phyloP scores from a whole-genome alignment of 192 early-diverging fungal species.

The Rhizoclosmatium globosum region DNA sequence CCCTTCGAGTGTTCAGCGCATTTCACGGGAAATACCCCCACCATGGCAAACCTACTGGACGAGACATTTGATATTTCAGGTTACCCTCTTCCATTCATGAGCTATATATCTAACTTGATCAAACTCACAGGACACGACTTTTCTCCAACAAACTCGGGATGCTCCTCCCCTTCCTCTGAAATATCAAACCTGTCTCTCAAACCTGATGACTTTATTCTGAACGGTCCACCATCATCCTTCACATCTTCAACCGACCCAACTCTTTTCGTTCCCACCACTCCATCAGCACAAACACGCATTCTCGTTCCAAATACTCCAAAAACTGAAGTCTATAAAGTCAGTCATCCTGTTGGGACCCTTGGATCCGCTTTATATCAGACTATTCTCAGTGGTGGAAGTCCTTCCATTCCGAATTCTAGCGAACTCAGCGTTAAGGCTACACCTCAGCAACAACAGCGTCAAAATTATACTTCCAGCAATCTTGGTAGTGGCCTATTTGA shows the following conservation, averaged over 20 bases:
- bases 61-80: conserved; percentile 29
- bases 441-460: too few relatives aligned
- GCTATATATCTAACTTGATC: neutral
- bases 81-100: neutral
- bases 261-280: neutral
- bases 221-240: neutral
- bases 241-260: too few relatives aligned
- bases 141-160: conserved; percentile 4
- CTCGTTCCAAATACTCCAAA: neutral
- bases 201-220: conserved; percentile 19
- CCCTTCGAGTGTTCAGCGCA: too few relatives aligned
- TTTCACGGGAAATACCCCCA: too few relatives aligned
- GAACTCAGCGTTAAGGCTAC: too few relatives aligned
- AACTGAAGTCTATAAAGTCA: conserved; percentile 1
- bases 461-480: too few relatives aligned
- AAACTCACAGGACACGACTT: conserved; percentile 17
- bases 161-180: neutral
- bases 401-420: too few relatives aligned
- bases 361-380: neutral
- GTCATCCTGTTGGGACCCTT: conserved; percentile 4
- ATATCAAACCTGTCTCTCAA: conserved; percentile 15
- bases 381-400: conserved; percentile 7
- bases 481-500: neutral
- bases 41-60: conserved; percentile 5
- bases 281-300: conserved; percentile 1